Percentiles rank a stretch among this genome's conserved stretches.
Conservation (phyloP, 495 filamentous ascomycete species). For the Trichoderma parareesei region DNA sequence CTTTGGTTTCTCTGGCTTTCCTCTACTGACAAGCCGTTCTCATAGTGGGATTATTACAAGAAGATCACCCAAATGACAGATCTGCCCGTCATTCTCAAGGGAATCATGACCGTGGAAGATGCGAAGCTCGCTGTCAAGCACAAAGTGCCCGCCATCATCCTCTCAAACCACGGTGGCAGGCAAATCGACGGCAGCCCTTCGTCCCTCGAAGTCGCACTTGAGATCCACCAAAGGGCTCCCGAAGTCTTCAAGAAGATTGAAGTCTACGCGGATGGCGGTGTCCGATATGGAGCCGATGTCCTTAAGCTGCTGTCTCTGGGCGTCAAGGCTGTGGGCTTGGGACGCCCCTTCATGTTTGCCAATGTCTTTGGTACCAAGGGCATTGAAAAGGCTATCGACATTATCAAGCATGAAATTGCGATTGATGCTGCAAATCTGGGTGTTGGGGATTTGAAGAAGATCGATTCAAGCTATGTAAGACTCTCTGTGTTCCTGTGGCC, state of each 20-base stretch:
- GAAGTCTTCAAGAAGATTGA: constrained; percentile 33
- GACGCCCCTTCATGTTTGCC: constrained; percentile 35
- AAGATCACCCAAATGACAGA: constrained; percentile 27
- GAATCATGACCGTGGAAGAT: constrained; percentile 36
- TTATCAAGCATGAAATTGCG: constrained; percentile 30
- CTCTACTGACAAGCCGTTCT: constrained; percentile 13
- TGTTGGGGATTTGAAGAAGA: constrained; percentile 28
- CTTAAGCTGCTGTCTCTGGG: constrained; percentile 37
- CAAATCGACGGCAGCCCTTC: constrained; percentile 29
- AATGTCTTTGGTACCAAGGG: constrained; percentile 35
- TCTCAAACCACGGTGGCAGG: constrained; percentile 39
- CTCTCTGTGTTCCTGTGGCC: no score
- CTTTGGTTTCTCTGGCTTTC: not conserved
- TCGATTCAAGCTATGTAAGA: constrained; percentile 17
- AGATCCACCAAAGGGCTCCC: constrained; percentile 28
- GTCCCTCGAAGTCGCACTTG: constrained; percentile 19
- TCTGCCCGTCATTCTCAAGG: constrained; percentile 34
- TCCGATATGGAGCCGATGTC: constrained; percentile 38
- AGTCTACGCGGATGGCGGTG: constrained; percentile 38
- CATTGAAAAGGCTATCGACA: constrained; percentile 24
- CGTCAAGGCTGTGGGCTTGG: constrained; percentile 37
- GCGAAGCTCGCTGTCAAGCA: constrained; percentile 28
- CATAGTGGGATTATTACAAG: constrained; percentile 22
- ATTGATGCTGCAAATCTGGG: constrained; percentile 32
- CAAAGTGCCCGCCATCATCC: constrained; percentile 22